A percentile compares a stretch with the other conserved stretches of the same genome.
phyloP scores from a whole-genome alignment of 768 basidiomycete genomes.

The Lentinula aciculospora region DNA sequence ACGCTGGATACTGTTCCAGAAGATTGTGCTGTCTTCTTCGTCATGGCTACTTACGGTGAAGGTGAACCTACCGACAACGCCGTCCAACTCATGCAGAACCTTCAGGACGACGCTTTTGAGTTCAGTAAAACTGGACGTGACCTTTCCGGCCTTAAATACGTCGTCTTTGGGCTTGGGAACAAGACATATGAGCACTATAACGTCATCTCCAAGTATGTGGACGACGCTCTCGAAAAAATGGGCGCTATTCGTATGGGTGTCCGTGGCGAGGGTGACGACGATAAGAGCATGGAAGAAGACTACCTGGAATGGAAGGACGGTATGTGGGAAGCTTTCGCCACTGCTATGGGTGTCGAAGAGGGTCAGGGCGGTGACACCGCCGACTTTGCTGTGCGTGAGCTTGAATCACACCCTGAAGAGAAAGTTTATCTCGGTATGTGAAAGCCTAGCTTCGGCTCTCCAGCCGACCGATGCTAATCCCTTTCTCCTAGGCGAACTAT shows the following conservation, averaged over 20 bases:
- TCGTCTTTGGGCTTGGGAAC: conserved; percentile 91
- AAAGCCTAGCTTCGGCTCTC: not conserved
- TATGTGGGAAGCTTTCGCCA: conserved; percentile 92
- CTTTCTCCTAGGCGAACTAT: conserved; percentile 76
- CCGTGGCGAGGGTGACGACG: conserved; percentile 95
- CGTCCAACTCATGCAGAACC: conserved; percentile 87
- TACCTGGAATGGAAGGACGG: conserved; percentile 98
- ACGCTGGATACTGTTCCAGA: conserved; percentile 89
- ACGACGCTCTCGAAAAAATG: conserved; percentile 66
- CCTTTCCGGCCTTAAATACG: conserved; percentile 86
- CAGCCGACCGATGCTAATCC: not conserved
- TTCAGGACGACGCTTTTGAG: conserved; percentile 81
- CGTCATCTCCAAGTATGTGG: conserved; percentile 76
- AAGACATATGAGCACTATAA: conserved; percentile 97
- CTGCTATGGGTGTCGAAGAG: conserved; percentile 84
- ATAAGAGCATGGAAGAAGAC: conserved; percentile 99
- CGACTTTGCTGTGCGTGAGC: conserved; percentile 89
- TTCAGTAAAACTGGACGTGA: conserved; percentile 76
- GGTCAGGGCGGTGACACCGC: conserved; percentile 93
- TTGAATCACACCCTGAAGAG: conserved; percentile 66
- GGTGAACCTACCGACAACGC: conserved; percentile 99
- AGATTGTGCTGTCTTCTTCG: conserved; percentile 86
- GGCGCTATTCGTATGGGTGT: conserved; percentile 84
- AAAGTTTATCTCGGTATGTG: conserved; percentile 88
- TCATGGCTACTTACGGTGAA: conserved; percentile 98